phyloP scores from a whole-genome alignment of 1,284 basidiomycete genomes.

The Ceratobasidium sp. region DNA sequence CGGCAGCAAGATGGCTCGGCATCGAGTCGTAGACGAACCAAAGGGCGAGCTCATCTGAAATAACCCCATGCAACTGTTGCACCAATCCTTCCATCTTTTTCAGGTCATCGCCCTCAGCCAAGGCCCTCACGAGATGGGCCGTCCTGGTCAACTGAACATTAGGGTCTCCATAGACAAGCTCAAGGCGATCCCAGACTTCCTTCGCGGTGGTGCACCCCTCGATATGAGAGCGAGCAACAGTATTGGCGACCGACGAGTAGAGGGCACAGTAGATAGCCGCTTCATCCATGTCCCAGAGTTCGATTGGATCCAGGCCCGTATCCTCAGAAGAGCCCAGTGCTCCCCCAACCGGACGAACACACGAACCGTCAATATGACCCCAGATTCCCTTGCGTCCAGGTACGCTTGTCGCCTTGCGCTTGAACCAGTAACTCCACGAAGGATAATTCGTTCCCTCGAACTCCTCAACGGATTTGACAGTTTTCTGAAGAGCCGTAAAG shows the following conservation, averaged over 20 bases:
- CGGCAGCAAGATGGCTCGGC: neutral
- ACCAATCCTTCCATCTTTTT: too few species aligned
- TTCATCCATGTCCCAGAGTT: conserved; percentile 24
- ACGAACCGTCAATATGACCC: conserved; percentile 16
- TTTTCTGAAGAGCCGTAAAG: conserved; percentile 4
- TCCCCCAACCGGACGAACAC: neutral
- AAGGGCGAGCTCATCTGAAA: neutral
- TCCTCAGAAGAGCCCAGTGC: neutral
- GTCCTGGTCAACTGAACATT: neutral
- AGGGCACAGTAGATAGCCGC: conserved; percentile 24
- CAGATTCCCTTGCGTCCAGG: neutral
- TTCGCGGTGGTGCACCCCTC: conserved; percentile 24
- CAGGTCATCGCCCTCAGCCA: conserved; percentile 20
- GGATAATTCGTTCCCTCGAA: conserved; percentile 23
- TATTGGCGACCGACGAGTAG: neutral
- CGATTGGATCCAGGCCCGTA: neutral
- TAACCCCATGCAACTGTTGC: neutral
- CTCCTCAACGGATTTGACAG: conserved; percentile 20
- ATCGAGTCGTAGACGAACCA: conserved; percentile 21
- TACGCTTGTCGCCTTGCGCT: conserved; percentile 5
- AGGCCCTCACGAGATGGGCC: conserved; percentile 3
- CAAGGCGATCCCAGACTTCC: conserved; percentile 20
- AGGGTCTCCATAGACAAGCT: conserved; percentile 14
- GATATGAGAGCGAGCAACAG: conserved; percentile 1
- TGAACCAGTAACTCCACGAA: conserved; percentile 31